Evolutionary conservation across 2,329 filamentous ascomycete genomes (phyloP).

Genomic region (Pestalotiopsis sp.): DNA sequence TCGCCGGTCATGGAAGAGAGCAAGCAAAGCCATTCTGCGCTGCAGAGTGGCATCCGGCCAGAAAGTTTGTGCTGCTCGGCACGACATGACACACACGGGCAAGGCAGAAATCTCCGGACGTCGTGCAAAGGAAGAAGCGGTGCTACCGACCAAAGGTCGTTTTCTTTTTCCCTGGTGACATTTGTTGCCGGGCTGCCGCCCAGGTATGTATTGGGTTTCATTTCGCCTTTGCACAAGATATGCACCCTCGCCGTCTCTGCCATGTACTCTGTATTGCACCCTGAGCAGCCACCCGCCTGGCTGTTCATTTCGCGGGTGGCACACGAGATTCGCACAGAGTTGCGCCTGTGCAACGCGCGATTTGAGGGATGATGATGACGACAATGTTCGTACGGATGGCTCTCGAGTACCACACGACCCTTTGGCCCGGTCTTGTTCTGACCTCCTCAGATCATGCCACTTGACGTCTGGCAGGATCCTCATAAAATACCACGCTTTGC

Average conservation of each 20-base stretch:
- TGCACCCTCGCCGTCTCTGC: neutral
- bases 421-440: neutral
- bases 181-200: neutral
- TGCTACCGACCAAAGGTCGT: neutral
- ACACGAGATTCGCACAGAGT: neutral
- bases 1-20: too few relatives aligned
- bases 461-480: neutral
- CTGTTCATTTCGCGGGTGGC: neutral
- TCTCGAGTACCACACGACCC: neutral
- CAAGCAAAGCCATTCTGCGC: too few relatives aligned
- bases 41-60: neutral
- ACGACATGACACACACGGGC: conserved; percentile 1
- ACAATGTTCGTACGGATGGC: neutral
- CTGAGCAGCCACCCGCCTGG: neutral
- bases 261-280: neutral
- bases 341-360: neutral
- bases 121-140: neutral
- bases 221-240: neutral
- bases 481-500: neutral
- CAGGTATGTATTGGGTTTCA: neutral
- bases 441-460: neutral
- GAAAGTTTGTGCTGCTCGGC: neutral
- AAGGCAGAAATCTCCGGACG: conserved; percentile 6
- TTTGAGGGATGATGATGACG: neutral
- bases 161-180: neutral